Evolutionary conservation across 163 green algal species (phyloP), one percentile per base, ranked within the genome.

Genomic region (Scenedesmus sp.): DNA sequence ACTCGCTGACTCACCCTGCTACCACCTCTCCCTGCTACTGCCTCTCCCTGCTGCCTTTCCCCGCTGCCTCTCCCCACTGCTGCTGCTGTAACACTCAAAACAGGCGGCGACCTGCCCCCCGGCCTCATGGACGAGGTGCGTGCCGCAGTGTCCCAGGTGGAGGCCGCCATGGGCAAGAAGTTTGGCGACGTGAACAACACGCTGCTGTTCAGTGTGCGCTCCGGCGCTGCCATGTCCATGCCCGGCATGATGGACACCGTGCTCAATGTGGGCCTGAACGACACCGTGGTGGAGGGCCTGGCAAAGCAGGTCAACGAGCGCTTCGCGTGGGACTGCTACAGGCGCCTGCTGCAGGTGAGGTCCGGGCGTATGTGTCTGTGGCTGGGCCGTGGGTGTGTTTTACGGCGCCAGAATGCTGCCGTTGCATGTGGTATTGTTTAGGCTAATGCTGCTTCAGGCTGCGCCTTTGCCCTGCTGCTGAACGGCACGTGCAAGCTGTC

Each of bases 241-340:
- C 96, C 96, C 18, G 96, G 96, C 82, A 98, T 98, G 96, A 98
- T 98, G 96, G 96, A 98, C 94, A 98, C 97, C 2, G 97, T 98
- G 66, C 95, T 98, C 16, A 98, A 98, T 90, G 90, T 98, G 60
- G 97, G 97, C 57, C 93, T 98, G 46, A 98, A 98, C 92, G 97
- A 98, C 86, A 88, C 77, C 3, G 93, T 97, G 74, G 94, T 96
- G 1, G 89, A 95, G 84, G 95, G 95, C 1, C 94, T 98, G 83
- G 97, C 96, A 15, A 82, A 81, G 57, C 95, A 95, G 79, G 79
- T 92, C 20, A 96, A 95, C 81, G 94, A 96, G 70, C 95, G 95
- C 84, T 97, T 98, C 89, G 97, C 97, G 4, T 97, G 93, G 62
- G 97, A 98, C 90, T 95, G 93, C 88, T 96, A 97, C 92, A 95